Percentiles rank a stretch among this genome's conserved stretches.
phyloP scores from a whole-genome alignment of 1,284 basidiomycete genomes.

The Fomitiporia mediterranea region DNA sequence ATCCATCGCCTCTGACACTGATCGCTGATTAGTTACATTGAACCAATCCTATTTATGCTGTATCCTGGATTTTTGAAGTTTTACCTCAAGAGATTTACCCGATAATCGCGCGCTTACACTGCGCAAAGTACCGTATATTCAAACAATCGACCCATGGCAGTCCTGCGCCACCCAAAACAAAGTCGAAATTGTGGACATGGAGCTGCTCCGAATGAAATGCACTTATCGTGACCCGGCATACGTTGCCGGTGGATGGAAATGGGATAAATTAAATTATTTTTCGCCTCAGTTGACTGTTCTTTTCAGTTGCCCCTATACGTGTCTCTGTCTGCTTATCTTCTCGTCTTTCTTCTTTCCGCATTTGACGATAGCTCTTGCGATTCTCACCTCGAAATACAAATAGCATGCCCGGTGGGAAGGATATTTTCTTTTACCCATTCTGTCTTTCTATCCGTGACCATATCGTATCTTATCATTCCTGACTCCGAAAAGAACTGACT shows the following conservation, averaged over 20 bases:
- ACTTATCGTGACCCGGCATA: background rate
- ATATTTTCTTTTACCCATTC: background rate
- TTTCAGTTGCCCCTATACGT: no score
- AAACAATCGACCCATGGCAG: background rate
- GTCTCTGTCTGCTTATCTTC: no score
- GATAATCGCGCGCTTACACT: background rate
- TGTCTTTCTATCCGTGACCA: background rate
- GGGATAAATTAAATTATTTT: conserved; percentile 1
- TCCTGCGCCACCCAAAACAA: background rate
- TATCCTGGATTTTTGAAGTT: background rate
- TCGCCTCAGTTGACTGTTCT: background rate
- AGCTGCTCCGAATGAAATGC: background rate
- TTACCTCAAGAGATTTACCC: background rate
- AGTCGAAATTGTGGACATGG: background rate
- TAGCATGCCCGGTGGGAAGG: background rate
- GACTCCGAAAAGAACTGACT: background rate
- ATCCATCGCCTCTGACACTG: background rate
- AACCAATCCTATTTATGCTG: background rate
- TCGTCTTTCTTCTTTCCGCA: conserved; percentile 7
- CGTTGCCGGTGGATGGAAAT: background rate
- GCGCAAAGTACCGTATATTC: background rate
- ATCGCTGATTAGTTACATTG: background rate
- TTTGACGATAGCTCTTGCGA: background rate
- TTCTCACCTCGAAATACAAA: background rate
- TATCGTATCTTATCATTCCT: background rate